Evolutionary conservation across 768 basidiomycete genomes (phyloP).

Genomic region (Termitomyces sp.): DNA sequence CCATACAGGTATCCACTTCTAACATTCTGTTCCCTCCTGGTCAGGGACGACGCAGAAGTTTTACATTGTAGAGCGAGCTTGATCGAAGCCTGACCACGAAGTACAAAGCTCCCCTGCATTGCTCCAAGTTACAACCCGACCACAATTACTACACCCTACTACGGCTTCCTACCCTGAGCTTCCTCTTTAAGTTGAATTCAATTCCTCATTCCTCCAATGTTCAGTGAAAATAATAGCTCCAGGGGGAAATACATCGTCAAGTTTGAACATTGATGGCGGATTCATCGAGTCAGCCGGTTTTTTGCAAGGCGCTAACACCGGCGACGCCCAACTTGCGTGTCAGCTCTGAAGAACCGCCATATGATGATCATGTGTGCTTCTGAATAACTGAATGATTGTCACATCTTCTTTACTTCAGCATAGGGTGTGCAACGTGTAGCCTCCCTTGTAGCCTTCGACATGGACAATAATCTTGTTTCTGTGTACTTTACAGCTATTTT

Average conservation of each 20-base stretch:
- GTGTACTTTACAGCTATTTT: constrained; percentile 40
- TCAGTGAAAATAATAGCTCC: no score
- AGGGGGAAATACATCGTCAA: no score
- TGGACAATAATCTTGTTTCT: constrained; percentile 35
- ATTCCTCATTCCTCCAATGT: no score
- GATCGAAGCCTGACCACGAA: background rate
- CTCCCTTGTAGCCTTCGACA: background rate
- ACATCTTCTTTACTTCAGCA: constrained; percentile 22
- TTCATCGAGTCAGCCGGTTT: no score
- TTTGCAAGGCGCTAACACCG: no score
- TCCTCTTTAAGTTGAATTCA: no score
- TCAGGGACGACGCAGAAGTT: no score
- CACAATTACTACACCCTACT: background rate
- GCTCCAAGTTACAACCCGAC: no score
- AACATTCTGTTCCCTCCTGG: no score
- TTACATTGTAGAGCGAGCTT: background rate
- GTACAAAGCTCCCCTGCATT: background rate
- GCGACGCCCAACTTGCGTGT: constrained; percentile 30
- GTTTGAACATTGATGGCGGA: no score
- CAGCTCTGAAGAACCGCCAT: constrained; percentile 37
- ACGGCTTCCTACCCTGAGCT: background rate
- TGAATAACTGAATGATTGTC: background rate
- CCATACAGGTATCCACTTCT: no score
- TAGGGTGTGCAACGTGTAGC: constrained; percentile 21
- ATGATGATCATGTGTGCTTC: constrained; percentile 62